A percentile compares a stretch with the other conserved stretches of the same genome.
phyloP scores from a whole-genome alignment of 345 rosid genomes.

The Brassica juncea region DNA sequence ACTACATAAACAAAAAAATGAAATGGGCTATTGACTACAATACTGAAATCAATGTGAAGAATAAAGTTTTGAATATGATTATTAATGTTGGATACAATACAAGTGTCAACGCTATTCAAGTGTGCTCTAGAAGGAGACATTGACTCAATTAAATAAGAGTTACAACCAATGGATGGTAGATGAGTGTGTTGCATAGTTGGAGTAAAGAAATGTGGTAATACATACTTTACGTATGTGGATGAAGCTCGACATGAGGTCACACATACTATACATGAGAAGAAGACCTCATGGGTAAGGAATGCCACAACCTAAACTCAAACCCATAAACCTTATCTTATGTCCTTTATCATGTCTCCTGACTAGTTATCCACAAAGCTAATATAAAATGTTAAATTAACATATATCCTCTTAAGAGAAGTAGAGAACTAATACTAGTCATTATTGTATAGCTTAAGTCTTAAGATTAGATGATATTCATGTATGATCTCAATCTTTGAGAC shows the following conservation, averaged over 20 bases:
- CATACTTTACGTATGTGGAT: slow-evolving; percentile 1
- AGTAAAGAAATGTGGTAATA: neutral
- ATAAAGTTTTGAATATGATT: neutral
- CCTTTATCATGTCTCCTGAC: slow-evolving; percentile 14
- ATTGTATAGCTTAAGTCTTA: neutral
- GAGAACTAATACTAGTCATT: neutral
- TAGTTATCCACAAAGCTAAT: neutral
- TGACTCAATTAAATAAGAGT: neutral
- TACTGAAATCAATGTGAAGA: neutral
- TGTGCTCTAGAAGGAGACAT: neutral
- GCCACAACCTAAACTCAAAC: neutral
- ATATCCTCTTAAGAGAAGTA: neutral
- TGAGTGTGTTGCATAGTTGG: neutral
- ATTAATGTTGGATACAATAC: neutral
- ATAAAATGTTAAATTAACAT: neutral
- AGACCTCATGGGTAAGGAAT: slow-evolving; percentile 10
- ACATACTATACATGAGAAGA: neutral
- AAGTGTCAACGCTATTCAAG: neutral
- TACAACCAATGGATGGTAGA: neutral
- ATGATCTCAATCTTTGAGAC: neutral
- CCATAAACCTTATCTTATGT: neutral
- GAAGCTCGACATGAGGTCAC: neutral
- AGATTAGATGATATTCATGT: neutral
- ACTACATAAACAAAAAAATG: neutral
- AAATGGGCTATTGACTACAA: neutral